A percentile compares a stretch with the other conserved stretches of the same genome.
Conservation (phyloP, 2,329 filamentous ascomycete genomes). For the Colletotrichum sp. region DNA sequence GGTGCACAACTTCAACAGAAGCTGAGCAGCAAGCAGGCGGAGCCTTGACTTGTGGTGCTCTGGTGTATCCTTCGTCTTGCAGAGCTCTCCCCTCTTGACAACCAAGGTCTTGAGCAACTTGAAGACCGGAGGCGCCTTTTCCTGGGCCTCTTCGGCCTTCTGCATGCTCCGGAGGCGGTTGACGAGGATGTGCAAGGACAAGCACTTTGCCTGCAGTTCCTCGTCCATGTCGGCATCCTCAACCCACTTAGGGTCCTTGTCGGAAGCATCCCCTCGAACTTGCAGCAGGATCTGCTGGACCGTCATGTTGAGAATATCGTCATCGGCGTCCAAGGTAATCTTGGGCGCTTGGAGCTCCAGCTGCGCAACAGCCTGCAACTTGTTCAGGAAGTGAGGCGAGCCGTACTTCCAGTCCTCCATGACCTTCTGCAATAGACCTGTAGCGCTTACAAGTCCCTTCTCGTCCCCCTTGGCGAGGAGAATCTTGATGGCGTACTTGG, state of each 20-base stretch:
- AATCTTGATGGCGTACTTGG: conserved; percentile 94
- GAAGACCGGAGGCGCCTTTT: conserved; percentile 72
- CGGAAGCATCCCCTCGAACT: conserved; percentile 66
- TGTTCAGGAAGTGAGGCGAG: conserved; percentile 76
- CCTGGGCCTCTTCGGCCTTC: conserved; percentile 58
- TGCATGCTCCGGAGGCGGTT: conserved; percentile 76
- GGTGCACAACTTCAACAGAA: conserved; percentile 83
- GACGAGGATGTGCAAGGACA: conserved; percentile 84
- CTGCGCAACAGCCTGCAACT: conserved; percentile 74
- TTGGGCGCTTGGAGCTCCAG: conserved; percentile 77
- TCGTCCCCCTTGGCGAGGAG: conserved; percentile 77
- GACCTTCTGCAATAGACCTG: conserved; percentile 79
- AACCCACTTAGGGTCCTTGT: conserved; percentile 68
- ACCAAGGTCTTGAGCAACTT: conserved; percentile 81
- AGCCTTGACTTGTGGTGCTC: conserved; percentile 80
- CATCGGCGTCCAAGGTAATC: conserved; percentile 74
- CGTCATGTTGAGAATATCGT: conserved; percentile 80
- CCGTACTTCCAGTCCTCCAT: conserved; percentile 78
- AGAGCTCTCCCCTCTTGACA: conserved; percentile 78
- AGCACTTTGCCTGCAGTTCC: conserved; percentile 82
- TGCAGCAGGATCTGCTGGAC: conserved; percentile 77
- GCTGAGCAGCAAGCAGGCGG: conserved; percentile 79
- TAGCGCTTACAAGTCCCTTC: conserved; percentile 82
- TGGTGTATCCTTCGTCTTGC: conserved; percentile 77
- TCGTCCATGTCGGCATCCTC: conserved; percentile 74